Evolutionary conservation across 2,329 filamentous ascomycete genomes (phyloP).

Genomic region (Fusarium longipes): DNA sequence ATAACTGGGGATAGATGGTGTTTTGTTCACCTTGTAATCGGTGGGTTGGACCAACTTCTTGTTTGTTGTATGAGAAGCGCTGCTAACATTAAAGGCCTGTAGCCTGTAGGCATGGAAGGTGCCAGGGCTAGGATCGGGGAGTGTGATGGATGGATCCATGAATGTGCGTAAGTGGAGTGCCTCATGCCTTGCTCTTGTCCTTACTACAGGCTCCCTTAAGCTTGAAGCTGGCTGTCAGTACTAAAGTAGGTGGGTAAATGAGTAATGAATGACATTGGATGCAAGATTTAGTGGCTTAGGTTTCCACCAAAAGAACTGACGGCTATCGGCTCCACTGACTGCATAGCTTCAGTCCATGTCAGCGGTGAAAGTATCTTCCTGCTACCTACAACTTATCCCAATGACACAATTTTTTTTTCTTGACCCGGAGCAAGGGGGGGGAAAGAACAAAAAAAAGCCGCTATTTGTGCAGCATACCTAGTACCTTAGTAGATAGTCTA

Average conservation of each 20-base stretch:
- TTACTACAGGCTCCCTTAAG: too few species aligned
- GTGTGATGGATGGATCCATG: conserved; percentile 21
- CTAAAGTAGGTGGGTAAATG: conserved; percentile 11
- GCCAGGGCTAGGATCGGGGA: conserved; percentile 29
- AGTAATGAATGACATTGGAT: conserved; percentile 20
- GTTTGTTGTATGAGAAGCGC: not conserved
- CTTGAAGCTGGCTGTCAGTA: not conserved
- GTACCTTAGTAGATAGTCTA: too few species aligned
- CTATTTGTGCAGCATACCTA: conserved; percentile 11
- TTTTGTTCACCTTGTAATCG: conserved; percentile 10
- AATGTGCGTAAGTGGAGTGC: conserved; percentile 26
- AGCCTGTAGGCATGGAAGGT: not conserved
- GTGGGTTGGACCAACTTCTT: conserved; percentile 3
- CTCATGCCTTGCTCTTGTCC: conserved; percentile 4
- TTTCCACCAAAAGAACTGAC: conserved; percentile 17
- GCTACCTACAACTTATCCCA: too few species aligned
- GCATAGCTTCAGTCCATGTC: conserved; percentile 14
- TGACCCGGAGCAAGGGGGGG: too few species aligned
- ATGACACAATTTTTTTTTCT: not conserved
- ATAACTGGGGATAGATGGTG: not conserved
- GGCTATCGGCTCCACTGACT: conserved; percentile 21
- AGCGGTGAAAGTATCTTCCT: too few species aligned
- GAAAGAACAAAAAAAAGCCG: not conserved
- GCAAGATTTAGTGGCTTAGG: conserved; percentile 31
- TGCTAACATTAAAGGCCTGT: conserved; percentile 8